Conservation (phyloP, 2,329 filamentous ascomycete species). For the Fusarium sp. region DNA sequence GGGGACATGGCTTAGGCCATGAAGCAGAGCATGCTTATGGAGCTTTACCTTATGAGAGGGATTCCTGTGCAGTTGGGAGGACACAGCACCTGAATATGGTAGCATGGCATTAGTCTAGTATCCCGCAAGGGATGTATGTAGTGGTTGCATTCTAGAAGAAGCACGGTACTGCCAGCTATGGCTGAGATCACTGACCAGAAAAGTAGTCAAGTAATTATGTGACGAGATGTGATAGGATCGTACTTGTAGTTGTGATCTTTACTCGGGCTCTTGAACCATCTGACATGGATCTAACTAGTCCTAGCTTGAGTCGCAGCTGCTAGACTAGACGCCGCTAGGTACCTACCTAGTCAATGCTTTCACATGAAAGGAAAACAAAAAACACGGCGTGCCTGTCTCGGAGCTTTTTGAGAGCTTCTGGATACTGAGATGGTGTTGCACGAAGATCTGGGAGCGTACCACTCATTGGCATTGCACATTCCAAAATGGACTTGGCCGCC, state of each 20-base stretch:
- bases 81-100: neutral
- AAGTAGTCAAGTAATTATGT: neutral
- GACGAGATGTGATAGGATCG: neutral
- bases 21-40: slow-evolving; percentile 1
- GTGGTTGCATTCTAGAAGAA: neutral
- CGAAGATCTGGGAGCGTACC: neutral
- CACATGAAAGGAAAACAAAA: neutral
- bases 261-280: neutral
- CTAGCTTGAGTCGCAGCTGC: neutral
- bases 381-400: neutral
- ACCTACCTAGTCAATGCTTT: neutral
- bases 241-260: neutral
- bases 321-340: neutral
- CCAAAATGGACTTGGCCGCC: slow-evolving; percentile 6
- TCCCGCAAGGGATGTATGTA: slow-evolving; percentile 1
- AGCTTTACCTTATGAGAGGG: slow-evolving; percentile 10
- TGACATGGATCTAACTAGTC: neutral
- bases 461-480: slow-evolving; percentile 8
- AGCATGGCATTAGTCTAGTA: neutral
- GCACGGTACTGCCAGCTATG: neutral
- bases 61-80: slow-evolving; percentile 15
- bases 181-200: neutral
- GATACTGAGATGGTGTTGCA: neutral
- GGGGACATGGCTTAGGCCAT: slow-evolving; percentile 1
- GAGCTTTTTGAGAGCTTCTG: neutral